Base-by-base conservation (phyloP, 345 rosid species). In the Citrus hindsii region DNA sequence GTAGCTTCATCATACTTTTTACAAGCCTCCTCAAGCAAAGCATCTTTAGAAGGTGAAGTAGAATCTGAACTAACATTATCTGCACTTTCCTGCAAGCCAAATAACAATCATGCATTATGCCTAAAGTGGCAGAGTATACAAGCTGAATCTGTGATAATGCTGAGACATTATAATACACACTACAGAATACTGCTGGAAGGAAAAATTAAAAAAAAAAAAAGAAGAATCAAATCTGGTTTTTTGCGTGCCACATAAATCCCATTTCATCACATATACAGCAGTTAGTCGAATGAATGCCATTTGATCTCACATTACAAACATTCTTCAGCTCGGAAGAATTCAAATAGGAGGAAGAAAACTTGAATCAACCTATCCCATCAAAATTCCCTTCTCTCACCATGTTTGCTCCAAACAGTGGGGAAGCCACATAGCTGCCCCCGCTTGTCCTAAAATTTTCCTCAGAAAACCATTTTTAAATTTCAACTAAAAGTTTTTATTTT, bases 1-100 rank as follows among this genome's bases (percentile, higher is more conserved):
- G 98, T 97, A 72, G 99, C 98, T 84, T 96, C 98, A 69, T 92
- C 97, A 72, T 97, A 94, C 85, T 94, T 97, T 84, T 90, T 93
- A 80, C 98, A 93, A 85, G 99, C 98, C 84, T 94, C 98, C 89
- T 94, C 99, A 22, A 92, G 98, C 88, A 92, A 85, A 75, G 91
- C 92, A 86, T 97, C 99, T 86, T 94, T 94, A 38, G 99, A 94
- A 76, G 98, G 98, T 63, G 98, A 89, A 68, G 94, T 90, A 77
- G 97, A 97, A 82, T 97, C 97, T 69, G 91, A 81, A 79, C 92
- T 83, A 69, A 97, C 98, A 82, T 92, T 94, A 78, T 97, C 97
- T 6, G 99, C 98, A 84, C 98, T 97, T 86, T 97, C 99, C 98
- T 97, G 93, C 85, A 81, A 59, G 76, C 59, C 83, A 79, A 74